Evolutionary conservation across 208 protist species (phyloP).

Genomic region (Leptomonas pyrrhocoris): DNA sequence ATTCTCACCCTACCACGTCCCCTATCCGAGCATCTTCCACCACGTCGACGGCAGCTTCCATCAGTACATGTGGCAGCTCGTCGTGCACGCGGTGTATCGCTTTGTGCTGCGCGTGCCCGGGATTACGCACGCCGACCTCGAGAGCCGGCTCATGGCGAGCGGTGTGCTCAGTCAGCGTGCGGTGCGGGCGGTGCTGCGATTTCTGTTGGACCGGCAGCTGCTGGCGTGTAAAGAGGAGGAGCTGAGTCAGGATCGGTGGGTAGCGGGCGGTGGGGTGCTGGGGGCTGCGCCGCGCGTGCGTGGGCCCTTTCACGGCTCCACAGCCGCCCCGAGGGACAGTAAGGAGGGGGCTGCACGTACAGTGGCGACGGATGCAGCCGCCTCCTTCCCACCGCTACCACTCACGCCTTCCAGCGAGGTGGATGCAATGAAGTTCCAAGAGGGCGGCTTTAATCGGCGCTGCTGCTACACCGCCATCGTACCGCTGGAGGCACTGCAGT

Average conservation of each 20-base stretch:
- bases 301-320: slow-evolving; percentile 17
- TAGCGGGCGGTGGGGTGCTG: slow-evolving; percentile 8
- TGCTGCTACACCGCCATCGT: slow-evolving; percentile 27
- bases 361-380: background rate
- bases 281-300: background rate
- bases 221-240: slow-evolving; percentile 24
- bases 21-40: slow-evolving; percentile 86
- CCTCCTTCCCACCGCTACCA: background rate
- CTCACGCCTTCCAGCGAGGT: background rate
- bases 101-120: slow-evolving; percentile 63
- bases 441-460: background rate
- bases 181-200: slow-evolving; percentile 49
- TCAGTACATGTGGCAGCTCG: slow-evolving; percentile 72
- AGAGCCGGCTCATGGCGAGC: slow-evolving; percentile 33
- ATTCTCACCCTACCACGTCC: slow-evolving; percentile 2
- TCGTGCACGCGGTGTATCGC: slow-evolving; percentile 59
- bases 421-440: background rate
- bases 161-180: slow-evolving; percentile 60
- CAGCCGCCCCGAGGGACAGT: slow-evolving; percentile 1
- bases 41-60: slow-evolving; percentile 86
- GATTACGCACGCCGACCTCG: slow-evolving; percentile 52
- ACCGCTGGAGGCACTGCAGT: slow-evolving; percentile 16
- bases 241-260: slow-evolving; percentile 3
- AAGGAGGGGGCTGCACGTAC: background rate
- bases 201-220: slow-evolving; percentile 43